phyloP scores from a whole-genome alignment of 2,329 filamentous ascomycete genomes.

The Aureobasidium subglaciale region DNA sequence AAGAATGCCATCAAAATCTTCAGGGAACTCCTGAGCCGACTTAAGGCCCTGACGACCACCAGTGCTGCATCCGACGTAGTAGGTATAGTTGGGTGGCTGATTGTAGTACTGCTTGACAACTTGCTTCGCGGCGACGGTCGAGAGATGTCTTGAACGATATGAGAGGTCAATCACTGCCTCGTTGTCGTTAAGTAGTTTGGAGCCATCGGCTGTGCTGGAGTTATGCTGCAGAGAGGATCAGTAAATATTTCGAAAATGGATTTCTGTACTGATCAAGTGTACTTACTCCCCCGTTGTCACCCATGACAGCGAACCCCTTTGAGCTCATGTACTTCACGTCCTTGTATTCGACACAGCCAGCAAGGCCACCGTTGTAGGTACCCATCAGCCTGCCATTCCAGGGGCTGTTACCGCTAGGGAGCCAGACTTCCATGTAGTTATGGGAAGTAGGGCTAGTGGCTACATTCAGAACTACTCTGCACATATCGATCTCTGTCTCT shows the following conservation, averaged over 20 bases:
- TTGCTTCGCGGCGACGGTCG: slow-evolving; percentile 28
- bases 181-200: slow-evolving; percentile 26
- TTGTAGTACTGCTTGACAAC: slow-evolving; percentile 33
- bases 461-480: slow-evolving; percentile 9
- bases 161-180: slow-evolving; percentile 28
- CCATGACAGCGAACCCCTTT: slow-evolving; percentile 28
- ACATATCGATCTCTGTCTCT: slow-evolving; percentile 13
- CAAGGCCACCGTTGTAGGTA: slow-evolving; percentile 30
- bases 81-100: slow-evolving; percentile 34
- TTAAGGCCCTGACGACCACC: slow-evolving; percentile 44
- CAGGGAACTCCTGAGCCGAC: slow-evolving; percentile 38
- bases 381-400: slow-evolving; percentile 23
- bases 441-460: background rate
- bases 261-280: no score
- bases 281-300: slow-evolving; percentile 29
- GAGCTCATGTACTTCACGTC: slow-evolving; percentile 27
- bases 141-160: slow-evolving; percentile 27
- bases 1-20: slow-evolving; percentile 42
- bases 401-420: slow-evolving; percentile 26
- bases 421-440: slow-evolving; percentile 36
- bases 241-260: no score
- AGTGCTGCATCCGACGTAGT: slow-evolving; percentile 44
- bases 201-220: slow-evolving; percentile 24
- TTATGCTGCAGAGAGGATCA: no score
- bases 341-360: slow-evolving; percentile 28